Evolutionary conservation across 345 rosid species (phyloP).

Genomic region (Turnera subulata): DNA sequence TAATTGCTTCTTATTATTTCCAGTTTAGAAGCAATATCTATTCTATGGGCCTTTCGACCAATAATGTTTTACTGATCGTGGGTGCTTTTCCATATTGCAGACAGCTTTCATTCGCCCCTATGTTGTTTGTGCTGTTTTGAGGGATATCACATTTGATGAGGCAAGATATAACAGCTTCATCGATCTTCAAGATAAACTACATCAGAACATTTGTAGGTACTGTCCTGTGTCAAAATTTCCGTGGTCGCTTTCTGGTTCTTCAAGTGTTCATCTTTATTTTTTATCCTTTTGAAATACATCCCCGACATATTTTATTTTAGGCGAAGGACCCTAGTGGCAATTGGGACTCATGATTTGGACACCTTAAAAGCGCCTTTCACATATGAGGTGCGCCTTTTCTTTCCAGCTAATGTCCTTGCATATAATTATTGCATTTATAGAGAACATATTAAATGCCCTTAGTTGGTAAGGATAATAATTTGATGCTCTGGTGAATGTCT

Average conservation of each 20-base stretch:
- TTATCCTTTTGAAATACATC: background rate
- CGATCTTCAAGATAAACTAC: constrained; percentile 95
- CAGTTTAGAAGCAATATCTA: too few species aligned
- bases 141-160: constrained; percentile 77
- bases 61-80: background rate
- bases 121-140: constrained; percentile 83
- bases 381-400: constrained; percentile 61
- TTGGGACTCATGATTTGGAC: constrained; percentile 98
- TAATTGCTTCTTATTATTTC: constrained; percentile 16
- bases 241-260: background rate
- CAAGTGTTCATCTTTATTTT: background rate
- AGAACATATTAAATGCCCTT: too few species aligned
- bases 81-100: constrained; percentile 30
- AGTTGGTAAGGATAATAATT: too few species aligned
- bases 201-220: constrained; percentile 93
- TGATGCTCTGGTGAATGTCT: too few species aligned
- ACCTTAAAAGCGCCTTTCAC: constrained; percentile 83
- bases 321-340: constrained; percentile 82
- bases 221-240: background rate
- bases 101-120: constrained; percentile 63
- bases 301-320: constrained; percentile 31
- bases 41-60: constrained; percentile 10
- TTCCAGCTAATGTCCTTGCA: background rate
- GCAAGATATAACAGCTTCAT: constrained; percentile 90
- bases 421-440: background rate